A percentile compares a stretch with the other conserved stretches of the same genome.
These are phyloP conservation scores for Ophiostoma sp. DNA, from an alignment of 2,329 filamentous ascomycete species.

Conservation along the genomic window DNA sequence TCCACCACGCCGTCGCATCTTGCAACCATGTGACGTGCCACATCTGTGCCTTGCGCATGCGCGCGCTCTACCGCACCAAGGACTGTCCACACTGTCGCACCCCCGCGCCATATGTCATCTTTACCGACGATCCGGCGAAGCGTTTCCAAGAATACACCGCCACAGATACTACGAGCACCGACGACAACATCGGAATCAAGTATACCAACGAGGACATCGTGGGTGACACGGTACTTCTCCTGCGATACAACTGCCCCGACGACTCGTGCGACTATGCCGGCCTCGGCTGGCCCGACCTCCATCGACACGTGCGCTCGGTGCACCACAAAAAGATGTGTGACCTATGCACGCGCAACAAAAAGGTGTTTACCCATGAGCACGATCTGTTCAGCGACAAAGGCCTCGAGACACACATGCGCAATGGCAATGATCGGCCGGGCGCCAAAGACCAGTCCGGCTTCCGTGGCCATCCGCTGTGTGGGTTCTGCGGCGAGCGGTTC, in stretches of 20 bases:
- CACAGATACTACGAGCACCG: slow-evolving; percentile 67
- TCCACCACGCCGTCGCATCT: slow-evolving; percentile 81
- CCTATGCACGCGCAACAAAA: slow-evolving; percentile 87
- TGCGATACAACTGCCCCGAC: slow-evolving; percentile 94
- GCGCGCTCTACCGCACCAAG: slow-evolving; percentile 92
- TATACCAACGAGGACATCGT: slow-evolving; percentile 87
- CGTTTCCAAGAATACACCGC: slow-evolving; percentile 74
- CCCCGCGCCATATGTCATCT: slow-evolving; percentile 75
- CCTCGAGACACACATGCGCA: slow-evolving; percentile 79
- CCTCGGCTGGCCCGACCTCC: slow-evolving; percentile 54
- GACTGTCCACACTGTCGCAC: slow-evolving; percentile 92
- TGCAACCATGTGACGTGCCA: slow-evolving; percentile 97
- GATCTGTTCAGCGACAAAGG: slow-evolving; percentile 80
- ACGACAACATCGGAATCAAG: slow-evolving; percentile 83
- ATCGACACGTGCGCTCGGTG: slow-evolving; percentile 71
- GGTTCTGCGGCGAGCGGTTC: slow-evolving; percentile 85
- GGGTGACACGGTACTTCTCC: slow-evolving; percentile 78
- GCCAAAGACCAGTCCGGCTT: slow-evolving; percentile 91
- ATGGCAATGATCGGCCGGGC: slow-evolving; percentile 85
- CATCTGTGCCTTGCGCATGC: slow-evolving; percentile 85
- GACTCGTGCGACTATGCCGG: slow-evolving; percentile 74
- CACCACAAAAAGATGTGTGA: slow-evolving; percentile 91
- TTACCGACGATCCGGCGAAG: slow-evolving; percentile 79
- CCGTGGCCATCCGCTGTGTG: slow-evolving; percentile 89
- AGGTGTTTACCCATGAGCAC: slow-evolving; percentile 97